Conservation (phyloP, 1,284 basidiomycete species). For the Malassezia caprae region DNA sequence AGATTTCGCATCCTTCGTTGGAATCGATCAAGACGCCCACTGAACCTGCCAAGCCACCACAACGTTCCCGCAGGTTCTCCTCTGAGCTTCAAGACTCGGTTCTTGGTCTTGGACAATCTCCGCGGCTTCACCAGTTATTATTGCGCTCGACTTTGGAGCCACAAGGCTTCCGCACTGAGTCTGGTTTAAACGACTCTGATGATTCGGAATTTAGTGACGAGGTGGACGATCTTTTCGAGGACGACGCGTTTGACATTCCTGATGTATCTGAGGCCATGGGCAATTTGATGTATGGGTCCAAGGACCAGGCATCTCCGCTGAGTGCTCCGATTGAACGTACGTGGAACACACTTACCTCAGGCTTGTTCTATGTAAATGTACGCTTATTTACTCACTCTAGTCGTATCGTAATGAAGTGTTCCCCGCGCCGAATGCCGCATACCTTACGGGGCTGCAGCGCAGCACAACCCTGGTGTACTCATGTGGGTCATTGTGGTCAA, state of each 20-base stretch:
- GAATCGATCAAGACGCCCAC: neutral
- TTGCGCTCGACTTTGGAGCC: neutral
- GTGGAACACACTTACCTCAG: conserved; percentile 47
- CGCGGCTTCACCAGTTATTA: neutral
- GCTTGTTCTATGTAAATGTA: conserved; percentile 84
- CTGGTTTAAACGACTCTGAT: conserved; percentile 1
- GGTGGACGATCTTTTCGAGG: neutral
- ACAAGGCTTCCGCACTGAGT: neutral
- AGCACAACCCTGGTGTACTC: conserved; percentile 73
- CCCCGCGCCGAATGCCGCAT: conserved; percentile 74
- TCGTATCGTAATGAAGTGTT: conserved; percentile 60
- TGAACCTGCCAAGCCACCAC: neutral
- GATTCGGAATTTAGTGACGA: conserved; percentile 7
- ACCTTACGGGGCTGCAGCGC: conserved; percentile 59
- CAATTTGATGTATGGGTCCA: conserved; percentile 63
- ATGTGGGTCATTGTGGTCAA: conserved; percentile 78
- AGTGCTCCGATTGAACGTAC: conserved; percentile 22
- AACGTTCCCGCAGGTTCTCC: neutral
- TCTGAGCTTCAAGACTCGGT: conserved; percentile 6
- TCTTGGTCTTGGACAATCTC: neutral
- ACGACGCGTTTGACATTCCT: neutral
- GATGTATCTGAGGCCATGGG: conserved; percentile 34
- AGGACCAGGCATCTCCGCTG: conserved; percentile 48
- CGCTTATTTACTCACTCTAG: conserved; percentile 12
- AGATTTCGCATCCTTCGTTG: conserved; percentile 74